Conservation (phyloP, 75 land plant species). For the Cryptomeria japonica region DNA sequence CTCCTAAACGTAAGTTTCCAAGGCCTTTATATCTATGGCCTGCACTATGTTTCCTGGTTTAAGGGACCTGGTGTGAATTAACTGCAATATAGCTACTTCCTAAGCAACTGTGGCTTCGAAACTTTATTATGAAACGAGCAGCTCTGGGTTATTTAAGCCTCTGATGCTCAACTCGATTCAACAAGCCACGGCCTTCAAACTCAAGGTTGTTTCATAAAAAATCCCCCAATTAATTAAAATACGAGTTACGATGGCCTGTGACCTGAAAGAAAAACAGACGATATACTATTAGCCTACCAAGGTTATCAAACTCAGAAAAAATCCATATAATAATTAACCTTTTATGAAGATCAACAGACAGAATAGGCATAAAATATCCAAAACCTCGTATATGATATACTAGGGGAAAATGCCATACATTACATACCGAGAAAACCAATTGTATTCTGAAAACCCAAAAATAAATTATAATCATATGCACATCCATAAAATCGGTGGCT, state of each 20-base stretch:
- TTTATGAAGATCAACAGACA: neutral
- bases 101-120: neutral
- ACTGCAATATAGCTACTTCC: neutral
- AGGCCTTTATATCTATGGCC: no score
- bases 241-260: neutral
- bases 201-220: neutral
- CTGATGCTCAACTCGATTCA: neutral
- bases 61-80: no score
- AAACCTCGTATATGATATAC: neutral
- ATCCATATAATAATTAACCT: no score
- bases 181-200: neutral
- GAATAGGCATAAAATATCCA: neutral
- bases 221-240: neutral
- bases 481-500: neutral
- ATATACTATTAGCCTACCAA: neutral
- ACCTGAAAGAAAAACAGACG: neutral
- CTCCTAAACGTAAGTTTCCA: no score
- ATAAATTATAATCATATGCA: no score
- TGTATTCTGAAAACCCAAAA: neutral
- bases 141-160: neutral
- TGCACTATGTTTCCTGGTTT: no score
- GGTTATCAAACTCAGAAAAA: neutral
- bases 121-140: neutral
- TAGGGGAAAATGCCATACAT: neutral
- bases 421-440: neutral